Evolutionary conservation across 768 basidiomycete genomes (phyloP).

Genomic region (Favolaschia claudopus): DNA sequence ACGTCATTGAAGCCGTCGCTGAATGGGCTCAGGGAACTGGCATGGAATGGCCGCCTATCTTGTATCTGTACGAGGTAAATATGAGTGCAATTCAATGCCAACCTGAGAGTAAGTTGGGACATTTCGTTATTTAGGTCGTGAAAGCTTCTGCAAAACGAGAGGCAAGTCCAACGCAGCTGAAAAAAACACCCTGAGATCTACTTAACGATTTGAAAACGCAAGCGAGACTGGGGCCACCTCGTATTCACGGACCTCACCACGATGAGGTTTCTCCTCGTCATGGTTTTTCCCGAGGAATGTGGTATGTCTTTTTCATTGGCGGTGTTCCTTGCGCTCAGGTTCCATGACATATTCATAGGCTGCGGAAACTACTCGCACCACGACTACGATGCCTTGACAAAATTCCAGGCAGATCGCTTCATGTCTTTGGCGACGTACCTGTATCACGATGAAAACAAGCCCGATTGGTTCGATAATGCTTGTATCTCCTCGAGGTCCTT

Average conservation of each 20-base stretch:
- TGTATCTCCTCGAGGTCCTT: no score
- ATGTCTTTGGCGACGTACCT: slow-evolving; percentile 39
- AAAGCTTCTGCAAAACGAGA: slow-evolving; percentile 36
- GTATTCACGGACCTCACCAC: slow-evolving; percentile 36
- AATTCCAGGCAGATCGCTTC: slow-evolving; percentile 42
- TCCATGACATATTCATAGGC: slow-evolving; percentile 12
- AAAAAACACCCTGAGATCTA: no score
- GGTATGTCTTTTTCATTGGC: no score
- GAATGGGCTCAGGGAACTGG: slow-evolving; percentile 19
- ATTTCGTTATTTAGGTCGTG: slow-evolving; percentile 30
- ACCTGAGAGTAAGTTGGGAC: no score
- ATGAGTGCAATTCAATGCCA: neutral
- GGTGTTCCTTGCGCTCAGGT: neutral
- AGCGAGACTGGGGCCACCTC: slow-evolving; percentile 44
- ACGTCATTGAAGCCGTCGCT: slow-evolving; percentile 35
- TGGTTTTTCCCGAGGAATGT: slow-evolving; percentile 36
- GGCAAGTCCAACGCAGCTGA: no score
- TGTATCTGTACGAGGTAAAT: slow-evolving; percentile 43
- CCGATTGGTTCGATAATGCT: slow-evolving; percentile 1
- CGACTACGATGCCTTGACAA: slow-evolving; percentile 39
- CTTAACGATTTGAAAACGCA: no score
- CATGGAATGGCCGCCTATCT: slow-evolving; percentile 36
- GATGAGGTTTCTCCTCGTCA: slow-evolving; percentile 37
- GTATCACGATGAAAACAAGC: slow-evolving; percentile 29
- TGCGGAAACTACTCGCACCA: slow-evolving; percentile 39